Evolutionary conservation across 371 early-diverging fungal genomes (phyloP), one percentile per base, ranked within the genome.

Genomic region (Sporodiniella umbellata): DNA sequence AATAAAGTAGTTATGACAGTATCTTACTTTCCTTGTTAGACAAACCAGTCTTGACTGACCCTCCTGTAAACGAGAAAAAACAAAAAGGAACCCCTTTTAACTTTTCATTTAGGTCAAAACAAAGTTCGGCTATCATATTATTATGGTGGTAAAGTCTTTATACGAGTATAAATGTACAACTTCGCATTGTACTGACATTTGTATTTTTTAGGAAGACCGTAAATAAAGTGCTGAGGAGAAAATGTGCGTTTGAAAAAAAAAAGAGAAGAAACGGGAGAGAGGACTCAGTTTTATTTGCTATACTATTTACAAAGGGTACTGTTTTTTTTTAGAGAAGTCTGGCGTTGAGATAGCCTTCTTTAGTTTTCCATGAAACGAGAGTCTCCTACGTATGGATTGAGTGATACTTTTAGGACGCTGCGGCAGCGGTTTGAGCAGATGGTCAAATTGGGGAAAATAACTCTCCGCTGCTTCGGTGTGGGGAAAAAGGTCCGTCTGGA

Each of bases 81-180:
- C 30, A 8, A 12, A 24, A 2, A 25, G 33, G 28, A 6, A 14
- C 11, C 0, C 2, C n/a, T 48, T 19, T 26, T 15, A 8, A 43
- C 12, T 15, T 14, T 37, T 47, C 19, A 8, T 17, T 12, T 54
- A 72, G 73, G 64, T 73, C 33, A 77, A 77, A 39, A 71, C 78
- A 14, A 56, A 61, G 21, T 73, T 73, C 64, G 90, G 90, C 0
- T 92, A 90, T 71, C 93, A 93, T 63, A 84, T 93, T 54, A 91
- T 93, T 52, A 92, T 93, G 93, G 91, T 92, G 5, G 93, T 72
- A 68, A n/a, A n/a, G n/a, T n/a, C n/a, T n/a, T n/a, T n/a, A n/a
- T n/a, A n/a, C n/a, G n/a, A 68, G 62, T 51, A 6, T 8, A 21
- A 6, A 14, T 23, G 30, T 28, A 28, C 4, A 28, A 10, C 15